These are phyloP conservation scores for Pleomassaria siparia DNA, from an alignment of 2,329 filamentous ascomycete species.

Conservation along the genomic window DNA sequence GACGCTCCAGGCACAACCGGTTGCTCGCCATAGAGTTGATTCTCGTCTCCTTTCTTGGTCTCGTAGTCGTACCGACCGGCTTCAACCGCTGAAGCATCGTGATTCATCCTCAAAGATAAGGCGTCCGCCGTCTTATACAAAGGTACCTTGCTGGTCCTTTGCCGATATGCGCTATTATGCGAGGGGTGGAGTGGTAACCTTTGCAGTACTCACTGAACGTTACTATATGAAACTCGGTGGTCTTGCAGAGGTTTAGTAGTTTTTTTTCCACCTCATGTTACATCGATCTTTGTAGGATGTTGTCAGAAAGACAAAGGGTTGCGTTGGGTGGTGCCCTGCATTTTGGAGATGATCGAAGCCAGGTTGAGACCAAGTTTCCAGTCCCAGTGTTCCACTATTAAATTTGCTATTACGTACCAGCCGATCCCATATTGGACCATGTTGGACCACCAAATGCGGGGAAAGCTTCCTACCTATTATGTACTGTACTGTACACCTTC, in stretches of 20 bases:
- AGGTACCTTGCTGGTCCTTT: too few relatives aligned
- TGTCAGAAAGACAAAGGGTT: background rate
- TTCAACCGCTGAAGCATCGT: constrained; percentile 22
- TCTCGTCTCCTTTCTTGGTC: background rate
- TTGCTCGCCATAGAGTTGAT: constrained; percentile 20
- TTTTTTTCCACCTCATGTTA: background rate
- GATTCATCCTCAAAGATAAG: background rate
- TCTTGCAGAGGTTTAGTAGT: background rate
- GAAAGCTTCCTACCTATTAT: background rate
- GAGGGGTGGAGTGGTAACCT: too few relatives aligned
- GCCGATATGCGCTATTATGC: too few relatives aligned
- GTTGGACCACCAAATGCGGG: background rate
- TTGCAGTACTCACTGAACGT: too few relatives aligned
- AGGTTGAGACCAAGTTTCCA: background rate
- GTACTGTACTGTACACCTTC: too few relatives aligned
- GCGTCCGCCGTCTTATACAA: too few relatives aligned
- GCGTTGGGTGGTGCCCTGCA: background rate
- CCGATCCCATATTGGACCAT: background rate
- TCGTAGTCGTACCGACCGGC: constrained; percentile 19
- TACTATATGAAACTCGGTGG: background rate
- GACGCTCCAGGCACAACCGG: constrained; percentile 27
- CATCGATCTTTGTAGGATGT: too few relatives aligned
- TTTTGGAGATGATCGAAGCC: background rate
- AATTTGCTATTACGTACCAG: constrained; percentile 3
- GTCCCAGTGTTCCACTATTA: background rate